Conservation (phyloP, 2,329 filamentous ascomycete genomes). For the Pyrenophora seminiperda region DNA sequence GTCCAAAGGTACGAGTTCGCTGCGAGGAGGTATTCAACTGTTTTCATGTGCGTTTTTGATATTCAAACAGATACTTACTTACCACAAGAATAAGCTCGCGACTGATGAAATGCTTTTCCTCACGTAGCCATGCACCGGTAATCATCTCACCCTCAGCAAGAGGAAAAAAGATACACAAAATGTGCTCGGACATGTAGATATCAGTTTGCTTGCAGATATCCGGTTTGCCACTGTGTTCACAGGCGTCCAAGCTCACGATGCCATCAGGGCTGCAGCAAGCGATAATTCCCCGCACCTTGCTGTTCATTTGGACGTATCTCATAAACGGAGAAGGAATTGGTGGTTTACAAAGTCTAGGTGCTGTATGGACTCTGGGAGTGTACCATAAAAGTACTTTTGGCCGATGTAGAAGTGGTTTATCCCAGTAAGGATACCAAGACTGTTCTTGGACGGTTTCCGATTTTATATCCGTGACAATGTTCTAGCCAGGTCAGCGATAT, state of each 20-base stretch:
- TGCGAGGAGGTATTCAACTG: neutral
- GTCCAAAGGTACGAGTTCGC: neutral
- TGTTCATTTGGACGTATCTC: neutral
- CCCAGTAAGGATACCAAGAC: neutral
- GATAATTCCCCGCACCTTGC: neutral
- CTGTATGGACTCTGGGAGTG: neutral
- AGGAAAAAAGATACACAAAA: neutral
- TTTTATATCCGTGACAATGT: neutral
- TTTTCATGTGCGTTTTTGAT: neutral
- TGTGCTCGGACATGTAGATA: neutral
- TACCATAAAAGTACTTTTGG: neutral
- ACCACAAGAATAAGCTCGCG: neutral
- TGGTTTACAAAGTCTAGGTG: no score
- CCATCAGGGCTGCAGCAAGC: neutral
- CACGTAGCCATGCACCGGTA: neutral
- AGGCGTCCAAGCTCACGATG: neutral
- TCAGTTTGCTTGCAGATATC: neutral
- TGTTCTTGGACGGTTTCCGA: neutral
- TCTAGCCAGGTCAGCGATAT: neutral
- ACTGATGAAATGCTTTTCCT: neutral
- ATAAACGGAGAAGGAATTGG: neutral
- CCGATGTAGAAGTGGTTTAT: neutral
- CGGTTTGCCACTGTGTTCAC: neutral
- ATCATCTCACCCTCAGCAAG: neutral
- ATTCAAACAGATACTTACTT: neutral